Evolutionary conservation across 805 yeast species (phyloP), one percentile per base, ranked within the genome.

Genomic region (Lipomyces kockii): DNA sequence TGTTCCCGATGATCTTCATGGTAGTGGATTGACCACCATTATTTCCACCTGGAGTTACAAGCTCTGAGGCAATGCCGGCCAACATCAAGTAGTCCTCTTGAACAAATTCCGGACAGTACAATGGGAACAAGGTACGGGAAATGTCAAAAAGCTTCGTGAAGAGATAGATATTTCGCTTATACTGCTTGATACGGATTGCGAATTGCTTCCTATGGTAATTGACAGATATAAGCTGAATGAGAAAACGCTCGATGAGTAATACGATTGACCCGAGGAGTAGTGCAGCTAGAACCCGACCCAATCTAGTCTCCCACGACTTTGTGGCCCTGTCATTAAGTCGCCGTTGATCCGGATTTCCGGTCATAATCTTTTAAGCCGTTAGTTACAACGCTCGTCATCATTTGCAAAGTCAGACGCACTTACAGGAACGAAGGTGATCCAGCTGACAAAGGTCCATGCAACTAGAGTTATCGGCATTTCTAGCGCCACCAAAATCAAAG

Each of bases 121-220:
- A 73, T 1, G 81, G 82, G 71, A 78, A 80, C 37, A 75, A 75
- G n/a, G 66, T 37, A 68, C 74, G 76, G 0, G 83, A 73, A 2
- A 76, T 76, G 11, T 74, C 67, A 43, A 80, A 73, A 53, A 80
- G 69, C 53, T 73, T 69, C 20, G 76, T 69, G 9, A 80, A 73
- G 17, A 75, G 72, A 7, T 67, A 58, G 49, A 76, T 71, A 46
- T 75, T 62, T 66, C 73, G 76, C 70, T 80, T 81, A 73, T 80
- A 78, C 56, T 66, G 74, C 63, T 75, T 74, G 66, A 80, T 80
- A 11, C 82, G 76, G 54, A 67, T 56, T 1, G 82, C 77, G 73
- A 80, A 78, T 43, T 81, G 76, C 8, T 80, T 78, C 57, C 74
- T 70, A 72, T 80, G 83, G 76, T 77, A 80, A 55, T 76, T 77